A percentile compares a stretch with the other conserved stretches of the same genome.
Evolutionary conservation across 208 protist species (phyloP).

Genomic region (Trypanosoma melophagium): DNA sequence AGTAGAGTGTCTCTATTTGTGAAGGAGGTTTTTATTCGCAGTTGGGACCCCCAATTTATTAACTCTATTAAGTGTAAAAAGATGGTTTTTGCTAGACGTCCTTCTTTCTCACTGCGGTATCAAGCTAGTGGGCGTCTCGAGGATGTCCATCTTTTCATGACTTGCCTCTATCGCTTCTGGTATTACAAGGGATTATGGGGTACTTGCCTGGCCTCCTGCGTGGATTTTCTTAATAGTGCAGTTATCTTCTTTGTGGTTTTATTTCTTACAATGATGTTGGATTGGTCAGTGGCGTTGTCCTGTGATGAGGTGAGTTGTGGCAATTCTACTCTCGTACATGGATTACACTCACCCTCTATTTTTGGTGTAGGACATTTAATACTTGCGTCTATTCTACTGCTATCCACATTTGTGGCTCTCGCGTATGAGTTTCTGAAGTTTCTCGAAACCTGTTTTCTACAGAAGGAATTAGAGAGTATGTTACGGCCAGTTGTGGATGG

Average conservation of each 20-base stretch:
- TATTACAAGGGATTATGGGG: slow-evolving; percentile 75
- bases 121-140: slow-evolving; percentile 52
- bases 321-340: slow-evolving; percentile 33
- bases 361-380: slow-evolving; percentile 26
- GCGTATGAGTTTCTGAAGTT: slow-evolving; percentile 62
- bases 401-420: slow-evolving; percentile 34
- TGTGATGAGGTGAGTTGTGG: slow-evolving; percentile 67
- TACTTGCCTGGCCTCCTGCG: slow-evolving; percentile 42
- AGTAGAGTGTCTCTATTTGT: neutral
- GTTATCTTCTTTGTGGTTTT: slow-evolving; percentile 49
- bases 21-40: neutral
- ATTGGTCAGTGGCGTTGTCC: slow-evolving; percentile 52
- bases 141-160: slow-evolving; percentile 71
- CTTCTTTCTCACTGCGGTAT: slow-evolving; percentile 47
- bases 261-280: slow-evolving; percentile 61
- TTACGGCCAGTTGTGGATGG: slow-evolving; percentile 51
- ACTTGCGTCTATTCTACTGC: slow-evolving; percentile 45
- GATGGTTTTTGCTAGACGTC: slow-evolving; percentile 28
- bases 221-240: slow-evolving; percentile 71
- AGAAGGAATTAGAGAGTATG: slow-evolving; percentile 54
- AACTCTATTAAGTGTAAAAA: neutral
- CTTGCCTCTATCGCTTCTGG: slow-evolving; percentile 70
- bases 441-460: slow-evolving; percentile 46
- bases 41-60: too few relatives aligned
- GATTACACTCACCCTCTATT: slow-evolving; percentile 46